Percentiles rank a stretch among this genome's conserved stretches.
Conservation (phyloP, 148 eudicot genomes). For the Rhododendron vialii region DNA sequence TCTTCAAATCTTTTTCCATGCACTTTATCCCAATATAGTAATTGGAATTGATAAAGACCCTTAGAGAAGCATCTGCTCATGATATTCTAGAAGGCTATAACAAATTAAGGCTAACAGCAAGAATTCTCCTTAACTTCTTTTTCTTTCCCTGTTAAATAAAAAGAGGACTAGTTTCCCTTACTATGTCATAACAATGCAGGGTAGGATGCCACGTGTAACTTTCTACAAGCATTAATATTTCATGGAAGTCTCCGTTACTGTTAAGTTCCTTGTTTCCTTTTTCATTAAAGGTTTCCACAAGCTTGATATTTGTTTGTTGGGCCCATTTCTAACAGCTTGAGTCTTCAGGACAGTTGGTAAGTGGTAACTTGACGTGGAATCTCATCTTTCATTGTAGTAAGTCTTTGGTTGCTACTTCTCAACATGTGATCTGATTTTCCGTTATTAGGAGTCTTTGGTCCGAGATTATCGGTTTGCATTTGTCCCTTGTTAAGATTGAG, state of each 20-base stretch:
- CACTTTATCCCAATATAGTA: background rate
- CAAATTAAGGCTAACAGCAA: background rate
- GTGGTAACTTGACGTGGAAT: background rate
- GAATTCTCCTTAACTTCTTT: background rate
- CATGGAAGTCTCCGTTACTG: background rate
- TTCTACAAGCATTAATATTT: background rate
- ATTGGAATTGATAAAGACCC: background rate
- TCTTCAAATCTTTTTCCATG: background rate
- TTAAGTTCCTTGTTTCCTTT: background rate
- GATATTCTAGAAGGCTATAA: background rate
- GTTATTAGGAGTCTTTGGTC: background rate
- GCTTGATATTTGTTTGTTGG: background rate
- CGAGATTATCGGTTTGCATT: background rate
- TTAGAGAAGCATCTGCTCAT: background rate
- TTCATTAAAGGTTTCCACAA: background rate
- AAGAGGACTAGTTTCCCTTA: background rate
- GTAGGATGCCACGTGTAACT: background rate
- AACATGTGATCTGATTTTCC: background rate
- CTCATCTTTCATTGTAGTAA: background rate
- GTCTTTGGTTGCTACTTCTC: background rate
- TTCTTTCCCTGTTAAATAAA: background rate
- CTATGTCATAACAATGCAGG: background rate
- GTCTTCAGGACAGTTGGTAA: background rate
- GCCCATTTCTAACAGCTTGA: background rate
- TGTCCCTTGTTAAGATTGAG: background rate